These are phyloP conservation scores for Cryphonectria naterciae DNA, from an alignment of 2,329 filamentous ascomycete species.

Conservation along the genomic window DNA sequence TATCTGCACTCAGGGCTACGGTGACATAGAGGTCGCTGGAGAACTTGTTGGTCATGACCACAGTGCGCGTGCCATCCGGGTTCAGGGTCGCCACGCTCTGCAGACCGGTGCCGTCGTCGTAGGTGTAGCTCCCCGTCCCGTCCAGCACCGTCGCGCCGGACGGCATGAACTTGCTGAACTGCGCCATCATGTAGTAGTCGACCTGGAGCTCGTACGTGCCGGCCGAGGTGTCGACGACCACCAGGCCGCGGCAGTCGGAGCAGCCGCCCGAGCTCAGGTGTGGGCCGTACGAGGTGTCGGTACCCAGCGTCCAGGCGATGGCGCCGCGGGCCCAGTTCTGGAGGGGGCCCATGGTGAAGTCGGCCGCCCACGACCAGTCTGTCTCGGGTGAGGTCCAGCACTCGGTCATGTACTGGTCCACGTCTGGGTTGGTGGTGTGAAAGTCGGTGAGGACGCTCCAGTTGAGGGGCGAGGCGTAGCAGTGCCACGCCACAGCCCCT, in stretches of 20 bases:
- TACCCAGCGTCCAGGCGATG: slow-evolving; percentile 50
- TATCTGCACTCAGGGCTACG: slow-evolving; percentile 40
- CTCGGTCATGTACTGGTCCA: slow-evolving; percentile 53
- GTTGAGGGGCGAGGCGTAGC: slow-evolving; percentile 42
- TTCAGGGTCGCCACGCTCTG: slow-evolving; percentile 52
- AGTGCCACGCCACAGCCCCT: slow-evolving; percentile 46
- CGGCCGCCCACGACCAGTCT: slow-evolving; percentile 42
- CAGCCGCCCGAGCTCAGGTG: slow-evolving; percentile 47
- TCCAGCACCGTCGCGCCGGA: slow-evolving; percentile 47
- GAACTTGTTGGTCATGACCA: slow-evolving; percentile 54
- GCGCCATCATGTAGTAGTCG: slow-evolving; percentile 59
- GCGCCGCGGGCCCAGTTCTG: slow-evolving; percentile 52
- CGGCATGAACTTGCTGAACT: slow-evolving; percentile 54
- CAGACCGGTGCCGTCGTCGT: slow-evolving; percentile 43
- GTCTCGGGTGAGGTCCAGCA: slow-evolving; percentile 46
- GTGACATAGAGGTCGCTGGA: slow-evolving; percentile 49
- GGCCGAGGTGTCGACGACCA: slow-evolving; percentile 55
- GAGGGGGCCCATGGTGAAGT: slow-evolving; percentile 54
- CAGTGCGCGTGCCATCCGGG: slow-evolving; percentile 48
- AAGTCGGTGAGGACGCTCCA: slow-evolving; percentile 46
- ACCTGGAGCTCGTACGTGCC: slow-evolving; percentile 50
- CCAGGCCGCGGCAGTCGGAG: slow-evolving; percentile 53
- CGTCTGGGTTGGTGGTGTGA: slow-evolving; percentile 44
- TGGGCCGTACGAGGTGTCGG: slow-evolving; percentile 48
- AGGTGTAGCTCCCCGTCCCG: slow-evolving; percentile 50